Percentiles rank a stretch among this genome's conserved stretches.
Conservation (phyloP, 2,329 filamentous ascomycete species). For the Monosporascus sp. region DNA sequence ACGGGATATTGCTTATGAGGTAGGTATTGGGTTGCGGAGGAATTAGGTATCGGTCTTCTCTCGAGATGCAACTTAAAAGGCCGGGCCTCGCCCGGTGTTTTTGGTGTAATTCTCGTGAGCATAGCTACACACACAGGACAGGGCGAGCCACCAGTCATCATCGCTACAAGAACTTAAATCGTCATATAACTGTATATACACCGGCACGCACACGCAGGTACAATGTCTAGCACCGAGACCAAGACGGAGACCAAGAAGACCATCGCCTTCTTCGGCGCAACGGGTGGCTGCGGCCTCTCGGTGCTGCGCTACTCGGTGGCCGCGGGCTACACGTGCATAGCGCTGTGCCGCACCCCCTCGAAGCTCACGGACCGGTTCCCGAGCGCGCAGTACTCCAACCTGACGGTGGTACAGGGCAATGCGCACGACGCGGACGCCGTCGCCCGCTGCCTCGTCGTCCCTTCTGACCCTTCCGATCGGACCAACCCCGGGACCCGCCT, state of each 20-base stretch:
- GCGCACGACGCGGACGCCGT: conserved; percentile 37
- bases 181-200: neutral
- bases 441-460: conserved; percentile 28
- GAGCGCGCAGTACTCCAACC: conserved; percentile 25
- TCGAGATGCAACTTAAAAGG: no score
- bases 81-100: no score
- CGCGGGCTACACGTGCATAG: conserved; percentile 41
- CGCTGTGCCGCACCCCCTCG: conserved; percentile 44
- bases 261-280: conserved; percentile 50
- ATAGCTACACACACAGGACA: no score
- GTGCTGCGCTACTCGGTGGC: conserved; percentile 40
- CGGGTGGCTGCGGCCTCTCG: conserved; percentile 43
- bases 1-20: no score
- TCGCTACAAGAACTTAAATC: no score
- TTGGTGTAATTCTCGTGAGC: no score
- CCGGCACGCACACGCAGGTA: neutral
- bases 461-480: conserved; percentile 13
- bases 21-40: no score
- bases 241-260: conserved; percentile 26
- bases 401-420: conserved; percentile 43
- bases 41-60: no score
- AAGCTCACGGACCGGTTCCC: conserved; percentile 39
- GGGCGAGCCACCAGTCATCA: no score
- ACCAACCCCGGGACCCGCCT: conserved; percentile 13
- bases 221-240: neutral